Evolutionary conservation across 1,284 basidiomycete genomes (phyloP), one percentile per base, ranked within the genome.

Genomic region (Rhodotorula sp.): DNA sequence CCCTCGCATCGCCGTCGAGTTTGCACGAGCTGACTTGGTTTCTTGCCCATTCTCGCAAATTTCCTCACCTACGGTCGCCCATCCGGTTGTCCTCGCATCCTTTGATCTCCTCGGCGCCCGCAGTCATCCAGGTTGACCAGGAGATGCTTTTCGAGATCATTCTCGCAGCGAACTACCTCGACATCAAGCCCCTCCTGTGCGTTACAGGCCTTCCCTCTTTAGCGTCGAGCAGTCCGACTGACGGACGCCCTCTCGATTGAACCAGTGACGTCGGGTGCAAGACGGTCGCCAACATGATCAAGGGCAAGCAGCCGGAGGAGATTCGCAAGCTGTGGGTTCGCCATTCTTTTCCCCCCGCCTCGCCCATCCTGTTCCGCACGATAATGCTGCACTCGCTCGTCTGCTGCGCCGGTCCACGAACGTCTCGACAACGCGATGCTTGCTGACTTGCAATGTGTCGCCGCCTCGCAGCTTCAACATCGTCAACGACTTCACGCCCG

Each of bases 261-360:
- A 36, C 55, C 78, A 95, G 93, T 75, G 96, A 99, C 80, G 94
- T 99, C 70, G 96, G 96, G 1, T 99, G 96, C 88, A 98, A 99
- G 86, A 99, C 95, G 22, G 96, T 99, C 15, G 96, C 96, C 36
- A 98, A 99, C 86, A 99, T 99, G 96, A 96, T 96, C 85, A 96
- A 96, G 84, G 94, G 94, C 54, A 96, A 96, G 86, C 92, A 92
- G 13, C 92, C 93, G 24, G 75, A 76, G 80, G 94, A 96, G 82
- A 95, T 95, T 78, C 90, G 93, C 72, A 94, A 95, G 80, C 86
- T 95, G 58, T 95, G 96, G 51, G 71, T 72, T 2, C 44, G 24
- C 2, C 22, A 8, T 30, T 13, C 46, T 17, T 39, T 39, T 27
- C 30, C 29, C 39, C 29, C 22, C 24, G 22, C 19, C 19, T 17